Base-by-base conservation (phyloP, 2,329 filamentous ascomycete species). In the Colletotrichum incanum region DNA sequence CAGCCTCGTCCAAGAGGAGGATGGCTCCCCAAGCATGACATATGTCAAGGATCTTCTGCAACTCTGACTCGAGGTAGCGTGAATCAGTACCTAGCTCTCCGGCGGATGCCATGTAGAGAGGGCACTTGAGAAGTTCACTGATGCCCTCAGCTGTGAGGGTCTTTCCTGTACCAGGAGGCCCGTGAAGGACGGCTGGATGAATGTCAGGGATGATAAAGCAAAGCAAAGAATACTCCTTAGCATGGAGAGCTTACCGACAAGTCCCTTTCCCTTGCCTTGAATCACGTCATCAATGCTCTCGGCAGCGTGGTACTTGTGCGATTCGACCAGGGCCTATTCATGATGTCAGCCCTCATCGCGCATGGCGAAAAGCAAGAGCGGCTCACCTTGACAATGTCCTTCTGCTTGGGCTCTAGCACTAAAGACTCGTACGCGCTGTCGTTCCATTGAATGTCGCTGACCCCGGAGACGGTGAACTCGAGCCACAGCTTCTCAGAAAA, bases 401-500 rank as follows among this genome's bases (percentile, higher is more conserved):
- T 90, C 23, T 86, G 90, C 75, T 87, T 86, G 3, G 86, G 79
- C 76, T 90, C 85, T 0, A 98, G 86, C 0, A 98, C 94, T 39
- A 98, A 86, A 0, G 93, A 95, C 60, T 93, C 90, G 82, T 96
- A 98, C 0, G 95, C 95, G 18, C 90, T 88, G 52, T 93, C 90
- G 77, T 97, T 96, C 93, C 93, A 98, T 45, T 91, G 88, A 73
- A 98, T 96, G 5, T 97, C 93, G 55, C 90, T 89, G 73, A 98
- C 88, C 0, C 92, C 91, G 0, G 93, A 93, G 26, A 98, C 92
- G 0, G 91, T 92, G 77, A 98, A 94, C 79, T 98, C 94, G 0
- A 97, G 88, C 95, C 95, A 98, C 12, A 94, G 86, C 82, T 97
- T 98, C 82, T 97, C 94, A 1, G 90, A 91, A 80, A 98, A 97